A percentile compares a stretch with the other conserved stretches of the same genome.
Conservation (phyloP, 106 monocot genomes). For the Narthecium ossifragum region DNA sequence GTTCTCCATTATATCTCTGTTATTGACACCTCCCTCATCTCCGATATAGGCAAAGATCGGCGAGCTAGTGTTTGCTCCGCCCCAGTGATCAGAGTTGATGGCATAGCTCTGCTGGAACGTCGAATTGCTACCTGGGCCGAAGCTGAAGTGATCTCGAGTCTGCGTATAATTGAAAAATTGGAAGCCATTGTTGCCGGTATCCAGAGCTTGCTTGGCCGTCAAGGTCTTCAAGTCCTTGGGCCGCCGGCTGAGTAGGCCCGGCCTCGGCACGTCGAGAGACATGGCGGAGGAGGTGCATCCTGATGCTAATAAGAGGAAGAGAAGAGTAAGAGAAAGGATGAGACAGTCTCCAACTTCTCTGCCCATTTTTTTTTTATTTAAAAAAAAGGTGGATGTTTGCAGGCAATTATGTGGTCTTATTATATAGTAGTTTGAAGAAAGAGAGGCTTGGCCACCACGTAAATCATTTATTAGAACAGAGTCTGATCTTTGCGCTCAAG, state of each 20-base stretch:
- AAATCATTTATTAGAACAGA: too few species aligned
- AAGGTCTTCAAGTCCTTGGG: too few species aligned
- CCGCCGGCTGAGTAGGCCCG: background rate
- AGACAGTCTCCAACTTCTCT: too few species aligned
- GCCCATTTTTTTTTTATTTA: too few species aligned
- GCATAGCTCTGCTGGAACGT: constrained; percentile 41
- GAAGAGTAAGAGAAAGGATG: too few species aligned
- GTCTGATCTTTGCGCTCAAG: too few species aligned
- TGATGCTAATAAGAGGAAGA: constrained; percentile 1
- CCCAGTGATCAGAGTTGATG: constrained; percentile 32
- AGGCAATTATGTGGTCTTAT: too few species aligned
- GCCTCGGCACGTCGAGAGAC: background rate
- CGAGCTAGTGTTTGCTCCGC: constrained; percentile 23
- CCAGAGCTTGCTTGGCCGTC: too few species aligned
- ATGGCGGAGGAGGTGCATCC: background rate
- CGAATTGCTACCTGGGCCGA: constrained; percentile 16
- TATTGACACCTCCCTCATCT: constrained; percentile 77
- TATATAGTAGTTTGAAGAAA: too few species aligned
- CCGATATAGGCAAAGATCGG: constrained; percentile 97
- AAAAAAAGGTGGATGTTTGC: too few species aligned
- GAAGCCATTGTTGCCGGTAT: background rate
- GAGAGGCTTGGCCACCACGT: too few species aligned
- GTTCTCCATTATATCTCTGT: too few species aligned
- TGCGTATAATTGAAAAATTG: constrained; percentile 16
- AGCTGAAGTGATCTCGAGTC: constrained; percentile 46